A percentile compares a stretch with the other conserved stretches of the same genome.
phyloP scores from a whole-genome alignment of 495 filamentous ascomycete genomes.

The Aspergillus cavernicola region DNA sequence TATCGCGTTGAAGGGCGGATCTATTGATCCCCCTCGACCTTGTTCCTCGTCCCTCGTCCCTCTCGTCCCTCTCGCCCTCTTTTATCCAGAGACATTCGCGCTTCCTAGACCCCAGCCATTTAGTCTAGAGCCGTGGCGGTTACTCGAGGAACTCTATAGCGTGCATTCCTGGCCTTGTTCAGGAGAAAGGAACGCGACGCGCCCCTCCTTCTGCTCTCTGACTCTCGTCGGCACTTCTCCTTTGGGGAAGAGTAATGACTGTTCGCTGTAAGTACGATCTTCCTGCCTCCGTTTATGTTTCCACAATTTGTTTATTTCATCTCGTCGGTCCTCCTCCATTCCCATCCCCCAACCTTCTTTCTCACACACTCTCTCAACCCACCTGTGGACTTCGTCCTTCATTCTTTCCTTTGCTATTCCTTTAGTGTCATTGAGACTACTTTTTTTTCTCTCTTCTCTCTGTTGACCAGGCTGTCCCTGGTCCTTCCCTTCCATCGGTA shows the following conservation, averaged over 20 bases:
- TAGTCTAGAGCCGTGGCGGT: conserved; percentile 15
- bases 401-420: conserved; percentile 17
- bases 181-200: conserved; percentile 39
- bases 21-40: conserved; percentile 14
- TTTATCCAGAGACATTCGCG: conserved; percentile 25
- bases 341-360: conserved; percentile 24
- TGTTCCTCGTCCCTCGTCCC: conserved; percentile 5
- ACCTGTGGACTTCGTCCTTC: conserved; percentile 19
- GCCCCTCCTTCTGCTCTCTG: conserved; percentile 18
- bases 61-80: too few species aligned
- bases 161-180: conserved; percentile 48
- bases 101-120: conserved; percentile 23
- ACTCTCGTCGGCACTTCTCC: conserved; percentile 23
- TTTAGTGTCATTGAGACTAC: neutral
- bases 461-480: conserved; percentile 3
- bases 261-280: conserved; percentile 37
- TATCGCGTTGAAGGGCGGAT: conserved; percentile 23
- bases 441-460: too few species aligned
- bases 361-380: conserved; percentile 11
- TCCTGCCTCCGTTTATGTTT: conserved; percentile 32
- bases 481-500: neutral
- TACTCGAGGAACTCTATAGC: conserved; percentile 38
- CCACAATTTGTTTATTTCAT: conserved; percentile 45
- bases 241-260: conserved; percentile 33
- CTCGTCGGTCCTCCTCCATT: conserved; percentile 26